phyloP scores from a whole-genome alignment of 192 early-diverging fungal genomes.

The Mortierella alpina region DNA sequence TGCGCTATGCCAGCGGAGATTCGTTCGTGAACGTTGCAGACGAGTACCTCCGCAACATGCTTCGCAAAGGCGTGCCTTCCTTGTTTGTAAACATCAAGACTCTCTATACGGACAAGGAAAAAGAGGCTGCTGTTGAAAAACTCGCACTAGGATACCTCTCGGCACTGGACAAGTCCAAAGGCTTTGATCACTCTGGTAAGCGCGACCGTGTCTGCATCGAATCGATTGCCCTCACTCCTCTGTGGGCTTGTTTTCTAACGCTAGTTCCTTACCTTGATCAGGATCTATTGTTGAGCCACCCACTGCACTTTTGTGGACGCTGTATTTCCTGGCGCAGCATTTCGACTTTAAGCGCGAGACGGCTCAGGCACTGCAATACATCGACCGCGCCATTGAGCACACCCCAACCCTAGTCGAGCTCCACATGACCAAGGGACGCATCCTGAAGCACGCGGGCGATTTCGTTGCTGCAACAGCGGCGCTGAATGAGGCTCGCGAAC shows the following conservation, averaged over 20 bases:
- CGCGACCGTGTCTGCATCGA: background rate
- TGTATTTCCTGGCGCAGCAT: conserved; percentile 92
- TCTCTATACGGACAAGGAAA: conserved; percentile 72
- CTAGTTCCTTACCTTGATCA: background rate
- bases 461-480: conserved; percentile 72
- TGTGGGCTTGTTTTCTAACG: background rate
- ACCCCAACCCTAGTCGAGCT: conserved; percentile 94
- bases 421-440: conserved; percentile 92
- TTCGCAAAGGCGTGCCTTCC: conserved; percentile 95
- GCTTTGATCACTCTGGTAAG: conserved; percentile 56
- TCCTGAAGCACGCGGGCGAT: conserved; percentile 93
- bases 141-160: conserved; percentile 73
- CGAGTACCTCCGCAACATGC: conserved; percentile 72
- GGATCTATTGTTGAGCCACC: conserved; percentile 76
- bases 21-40: conserved; percentile 72
- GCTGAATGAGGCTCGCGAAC: conserved; percentile 87
- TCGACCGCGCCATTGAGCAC: conserved; percentile 85
- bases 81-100: conserved; percentile 86
- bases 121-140: conserved; percentile 74
- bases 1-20: conserved; percentile 77
- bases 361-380: conserved; percentile 76
- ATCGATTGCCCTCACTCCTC: background rate
- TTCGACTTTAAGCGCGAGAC: conserved; percentile 80
- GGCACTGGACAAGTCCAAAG: conserved; percentile 59
- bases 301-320: conserved; percentile 87